Base-by-base conservation (phyloP, 345 rosid species). In the Eucalyptus sp. region DNA sequence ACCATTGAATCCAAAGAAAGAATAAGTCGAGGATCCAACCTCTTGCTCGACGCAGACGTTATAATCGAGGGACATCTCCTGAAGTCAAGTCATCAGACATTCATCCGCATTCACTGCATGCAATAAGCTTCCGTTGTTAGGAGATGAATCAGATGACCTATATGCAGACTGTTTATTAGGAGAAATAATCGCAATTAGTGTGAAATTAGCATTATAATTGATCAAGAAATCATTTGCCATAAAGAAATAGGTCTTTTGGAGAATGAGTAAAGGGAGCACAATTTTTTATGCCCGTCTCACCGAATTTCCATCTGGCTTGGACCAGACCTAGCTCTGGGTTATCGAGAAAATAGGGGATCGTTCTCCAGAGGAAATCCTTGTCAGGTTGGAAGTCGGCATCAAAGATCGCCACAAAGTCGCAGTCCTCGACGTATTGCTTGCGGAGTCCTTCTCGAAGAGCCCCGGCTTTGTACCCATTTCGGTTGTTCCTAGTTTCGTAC, bases 1-100 rank as follows among this genome's bases (percentile, higher is more conserved):
- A 95, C 93, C 96, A 68, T 93, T 92, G 93, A 95, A 94, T 9
- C 94, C 93, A 41, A 95, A 91, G 91, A 95, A 94, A 60, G 94
- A 92, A 89, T 91, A 91, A n/a, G 94, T 92, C 29, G 94, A 90
- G 62, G 95, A 93, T 56, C 95, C 96, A 46, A 91, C 94, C 91
- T 95, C 95, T 85, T 94, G 94, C 93, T 94, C 94, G 20, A 92
- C 91, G 62, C 83, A 90, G 90, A 94, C 94, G 89, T 93, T 94
- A 89, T 94, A 94, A 87, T 93, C 91, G 22, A 92, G 91, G 54
- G 96, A 94, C 95, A 94, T 94, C 90, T 94, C 96, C 88, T 94
- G 96, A 51, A 94, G 89, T 50, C 94, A 90, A 10, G 94, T 93
- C 96, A 93, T 89, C 89, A 93, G 91, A 89, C 95, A 95, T 88